Evolutionary conservation across 2,329 filamentous ascomycete genomes (phyloP), one percentile per base, ranked within the genome.

Genomic region (Apiospora malaysiana): DNA sequence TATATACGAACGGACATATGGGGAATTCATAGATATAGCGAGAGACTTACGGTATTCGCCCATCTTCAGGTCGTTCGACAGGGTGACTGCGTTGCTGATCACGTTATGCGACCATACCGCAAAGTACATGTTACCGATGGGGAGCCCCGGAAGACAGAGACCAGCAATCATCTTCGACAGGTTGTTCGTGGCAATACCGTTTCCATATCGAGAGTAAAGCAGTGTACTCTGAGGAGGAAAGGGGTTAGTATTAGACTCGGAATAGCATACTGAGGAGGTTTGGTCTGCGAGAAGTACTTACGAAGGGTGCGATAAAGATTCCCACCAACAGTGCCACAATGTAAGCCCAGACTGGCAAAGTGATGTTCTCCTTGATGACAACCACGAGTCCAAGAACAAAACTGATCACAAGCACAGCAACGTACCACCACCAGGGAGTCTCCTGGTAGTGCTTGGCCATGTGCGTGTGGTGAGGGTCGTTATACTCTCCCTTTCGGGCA

Each of bases 61-160:
- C 82, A 89, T 83, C 79, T 90, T 90, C 32, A 90, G 76, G 72
- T 89, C 86, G 66, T 83, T 85, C 47, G 81, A 85, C 8, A 90
- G 79, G 69, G 80, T 85, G 63, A 89, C 84, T 0, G 82, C 79
- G 68, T 87, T 87, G 2, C 70, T 16, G 67, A 90, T 88, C 67
- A 89, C 85, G 47, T 85, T 87, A 77, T 90, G 88, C 0, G 87
- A 89, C 87, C 87, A 89, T 14, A 84, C 84, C 9, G 87, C 85
- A 75, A 89, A 89, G 76, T 88, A 89, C 85, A 89, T 87, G 77
- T 89, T 89, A 2, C 85, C 87, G 5, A 89, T 74, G 0, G 87
- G 87, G 1, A 84, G 83, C 1, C 82, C 84, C 1, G 87, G 87
- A 2, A 88, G 73, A 71, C 86, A 78, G 3, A 88, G 79, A 68